phyloP scores from a whole-genome alignment of 73 alveolate species.

The Paramecium bursaria region DNA sequence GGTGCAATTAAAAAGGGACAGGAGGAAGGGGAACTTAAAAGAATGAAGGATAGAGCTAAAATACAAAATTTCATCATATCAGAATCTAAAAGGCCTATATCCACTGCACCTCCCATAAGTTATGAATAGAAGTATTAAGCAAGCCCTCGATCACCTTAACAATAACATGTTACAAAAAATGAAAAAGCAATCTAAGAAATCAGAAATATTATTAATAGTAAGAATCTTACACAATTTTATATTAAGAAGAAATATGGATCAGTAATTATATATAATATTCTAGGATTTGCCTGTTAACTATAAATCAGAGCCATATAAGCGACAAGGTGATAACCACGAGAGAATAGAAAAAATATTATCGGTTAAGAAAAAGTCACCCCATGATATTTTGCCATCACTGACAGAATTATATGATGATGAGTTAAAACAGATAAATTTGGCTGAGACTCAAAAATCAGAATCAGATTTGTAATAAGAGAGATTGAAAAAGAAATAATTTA shows the following conservation, averaged over 20 bases:
- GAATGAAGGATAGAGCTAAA: slow-evolving; percentile 81
- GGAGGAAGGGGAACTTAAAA: slow-evolving; percentile 76
- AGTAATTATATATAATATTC: slow-evolving; percentile 10
- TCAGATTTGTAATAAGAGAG: slow-evolving; percentile 53
- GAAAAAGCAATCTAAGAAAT: slow-evolving; percentile 45
- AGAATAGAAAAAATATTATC: slow-evolving; percentile 65
- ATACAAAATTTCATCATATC: slow-evolving; percentile 68
- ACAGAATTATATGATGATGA: slow-evolving; percentile 64
- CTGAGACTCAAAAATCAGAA: slow-evolving; percentile 59
- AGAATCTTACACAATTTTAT: slow-evolving; percentile 58
- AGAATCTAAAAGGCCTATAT: slow-evolving; percentile 64
- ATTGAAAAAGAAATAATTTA: slow-evolving; percentile 36
- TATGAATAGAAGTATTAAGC: slow-evolving; percentile 62
- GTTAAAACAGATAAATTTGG: slow-evolving; percentile 32
- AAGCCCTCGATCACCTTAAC: neutral
- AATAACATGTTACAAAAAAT: neutral
- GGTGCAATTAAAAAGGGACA: slow-evolving; percentile 78
- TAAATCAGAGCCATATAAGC: slow-evolving; percentile 74
- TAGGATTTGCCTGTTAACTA: slow-evolving; percentile 74
- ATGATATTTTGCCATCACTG: slow-evolving; percentile 66
- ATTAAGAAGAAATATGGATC: slow-evolving; percentile 72
- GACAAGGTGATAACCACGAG: slow-evolving; percentile 59
- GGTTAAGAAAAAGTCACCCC: slow-evolving; percentile 66
- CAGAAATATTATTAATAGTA: slow-evolving; percentile 30
- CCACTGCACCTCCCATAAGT: slow-evolving; percentile 54